Conservation (phyloP, 2,329 filamentous ascomycete genomes). For the Penicillium sp. region DNA sequence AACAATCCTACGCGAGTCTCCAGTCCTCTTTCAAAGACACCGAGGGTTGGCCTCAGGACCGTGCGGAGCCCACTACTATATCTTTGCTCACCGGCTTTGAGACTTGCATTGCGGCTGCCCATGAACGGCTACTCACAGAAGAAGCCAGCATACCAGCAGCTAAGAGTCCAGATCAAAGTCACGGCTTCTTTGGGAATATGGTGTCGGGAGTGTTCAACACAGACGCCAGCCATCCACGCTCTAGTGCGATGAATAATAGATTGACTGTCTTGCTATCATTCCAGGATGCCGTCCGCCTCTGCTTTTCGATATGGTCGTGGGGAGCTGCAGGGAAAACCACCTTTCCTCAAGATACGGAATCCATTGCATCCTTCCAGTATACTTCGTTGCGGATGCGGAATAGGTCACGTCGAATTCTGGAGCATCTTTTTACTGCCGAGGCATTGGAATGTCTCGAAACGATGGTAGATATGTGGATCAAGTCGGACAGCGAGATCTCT, state of each 20-base stretch:
- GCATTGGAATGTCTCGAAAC: conserved; percentile 93
- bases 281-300: conserved; percentile 91
- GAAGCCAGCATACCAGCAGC: conserved; percentile 70
- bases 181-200: conserved; percentile 93
- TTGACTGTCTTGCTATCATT: conserved; percentile 95
- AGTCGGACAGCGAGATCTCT: conserved; percentile 56
- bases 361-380: conserved; percentile 82
- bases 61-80: conserved; percentile 67
- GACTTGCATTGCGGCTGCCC: conserved; percentile 83
- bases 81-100: conserved; percentile 92
- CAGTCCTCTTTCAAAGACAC: conserved; percentile 54
- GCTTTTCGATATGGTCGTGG: conserved; percentile 96
- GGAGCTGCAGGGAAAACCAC: conserved; percentile 60
- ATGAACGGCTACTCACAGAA: conserved; percentile 79
- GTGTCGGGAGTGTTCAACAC: conserved; percentile 87
- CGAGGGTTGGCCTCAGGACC: conserved; percentile 43
- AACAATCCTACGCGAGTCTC: conserved; percentile 71
- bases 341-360: conserved; percentile 65
- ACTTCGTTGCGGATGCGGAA: conserved; percentile 92
- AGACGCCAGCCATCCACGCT: conserved; percentile 76
- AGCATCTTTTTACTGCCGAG: conserved; percentile 91
- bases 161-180: conserved; percentile 81
- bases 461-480: conserved; percentile 81
- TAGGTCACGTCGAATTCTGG: conserved; percentile 81
- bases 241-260: conserved; percentile 86